Evolutionary conservation across 2,329 filamentous ascomycete genomes (phyloP).

Genomic region (Rutstroemia sp.): DNA sequence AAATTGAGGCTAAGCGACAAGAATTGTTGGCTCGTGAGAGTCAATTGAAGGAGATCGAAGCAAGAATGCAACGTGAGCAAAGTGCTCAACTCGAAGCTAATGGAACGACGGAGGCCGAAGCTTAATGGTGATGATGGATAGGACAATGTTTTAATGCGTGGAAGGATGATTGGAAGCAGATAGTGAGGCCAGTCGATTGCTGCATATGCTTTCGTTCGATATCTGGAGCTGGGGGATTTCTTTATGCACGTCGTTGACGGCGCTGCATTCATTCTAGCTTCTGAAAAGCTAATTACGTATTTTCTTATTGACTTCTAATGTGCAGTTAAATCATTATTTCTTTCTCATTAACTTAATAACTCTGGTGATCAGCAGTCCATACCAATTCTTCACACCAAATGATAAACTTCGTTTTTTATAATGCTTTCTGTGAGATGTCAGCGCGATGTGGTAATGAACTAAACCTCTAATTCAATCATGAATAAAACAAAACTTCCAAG

Average conservation of each 20-base stretch:
- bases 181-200: conserved; percentile 14
- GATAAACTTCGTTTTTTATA: too few relatives aligned
- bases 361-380: not conserved
- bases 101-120: conserved; percentile 22
- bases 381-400: too few relatives aligned
- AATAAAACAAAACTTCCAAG: too few relatives aligned
- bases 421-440: too few relatives aligned
- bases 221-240: conserved; percentile 23
- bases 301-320: conserved; percentile 32
- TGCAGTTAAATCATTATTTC: conserved; percentile 25
- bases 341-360: conserved; percentile 15
- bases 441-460: too few relatives aligned
- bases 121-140: conserved; percentile 15
- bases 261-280: conserved; percentile 28
- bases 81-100: conserved; percentile 41
- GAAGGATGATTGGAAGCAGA: conserved; percentile 13
- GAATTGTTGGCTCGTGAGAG: conserved; percentile 95
- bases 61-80: conserved; percentile 86
- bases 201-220: conserved; percentile 17
- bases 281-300: conserved; percentile 28
- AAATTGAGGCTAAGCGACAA: conserved; percentile 99
- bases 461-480: too few relatives aligned
- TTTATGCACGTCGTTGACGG: conserved; percentile 29
- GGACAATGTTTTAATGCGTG: conserved; percentile 10
- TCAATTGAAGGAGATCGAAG: conserved; percentile 97